Evolutionary conservation across 306 rosid genomes (phyloP).

Genomic region (Glycine tomentella): DNA sequence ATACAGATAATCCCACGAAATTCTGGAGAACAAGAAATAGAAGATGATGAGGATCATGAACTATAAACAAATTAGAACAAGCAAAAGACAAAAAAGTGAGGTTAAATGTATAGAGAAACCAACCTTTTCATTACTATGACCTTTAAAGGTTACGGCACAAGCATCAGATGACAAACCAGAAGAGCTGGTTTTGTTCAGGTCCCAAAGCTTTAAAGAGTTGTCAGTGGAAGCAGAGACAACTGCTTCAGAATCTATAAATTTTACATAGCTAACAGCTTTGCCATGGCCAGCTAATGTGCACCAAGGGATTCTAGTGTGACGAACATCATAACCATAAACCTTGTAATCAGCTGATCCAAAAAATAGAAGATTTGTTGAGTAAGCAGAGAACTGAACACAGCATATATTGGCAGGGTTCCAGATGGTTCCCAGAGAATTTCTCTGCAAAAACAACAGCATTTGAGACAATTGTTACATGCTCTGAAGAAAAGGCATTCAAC

Average conservation of each 20-base stretch:
- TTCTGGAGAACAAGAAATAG: constrained; percentile 54
- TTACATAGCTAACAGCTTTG: constrained; percentile 88
- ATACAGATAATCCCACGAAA: constrained; percentile 77
- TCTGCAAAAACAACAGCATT: constrained; percentile 58
- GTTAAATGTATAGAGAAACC: constrained; percentile 7
- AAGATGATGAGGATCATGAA: neutral
- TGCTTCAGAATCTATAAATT: constrained; percentile 78
- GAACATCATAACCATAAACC: constrained; percentile 91
- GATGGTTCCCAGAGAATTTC: constrained; percentile 73
- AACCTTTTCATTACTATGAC: constrained; percentile 79
- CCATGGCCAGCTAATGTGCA: constrained; percentile 86
- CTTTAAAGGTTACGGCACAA: constrained; percentile 64
- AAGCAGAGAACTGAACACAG: constrained; percentile 90
- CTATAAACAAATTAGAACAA: constrained; percentile 44
- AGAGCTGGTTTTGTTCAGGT: constrained; percentile 65
- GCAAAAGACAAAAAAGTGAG: neutral
- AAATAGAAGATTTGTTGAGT: constrained; percentile 72
- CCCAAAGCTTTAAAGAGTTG: constrained; percentile 81
- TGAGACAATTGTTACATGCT: constrained; percentile 23
- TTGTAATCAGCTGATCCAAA: constrained; percentile 89
- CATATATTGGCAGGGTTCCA: constrained; percentile 80
- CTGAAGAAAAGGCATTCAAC: constrained; percentile 24
- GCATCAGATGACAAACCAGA: constrained; percentile 55
- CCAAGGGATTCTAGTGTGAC: constrained; percentile 81
- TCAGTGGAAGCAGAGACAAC: constrained; percentile 81